Evolutionary conservation across 345 rosid species (phyloP).

Genomic region (Hevea brasiliensis): DNA sequence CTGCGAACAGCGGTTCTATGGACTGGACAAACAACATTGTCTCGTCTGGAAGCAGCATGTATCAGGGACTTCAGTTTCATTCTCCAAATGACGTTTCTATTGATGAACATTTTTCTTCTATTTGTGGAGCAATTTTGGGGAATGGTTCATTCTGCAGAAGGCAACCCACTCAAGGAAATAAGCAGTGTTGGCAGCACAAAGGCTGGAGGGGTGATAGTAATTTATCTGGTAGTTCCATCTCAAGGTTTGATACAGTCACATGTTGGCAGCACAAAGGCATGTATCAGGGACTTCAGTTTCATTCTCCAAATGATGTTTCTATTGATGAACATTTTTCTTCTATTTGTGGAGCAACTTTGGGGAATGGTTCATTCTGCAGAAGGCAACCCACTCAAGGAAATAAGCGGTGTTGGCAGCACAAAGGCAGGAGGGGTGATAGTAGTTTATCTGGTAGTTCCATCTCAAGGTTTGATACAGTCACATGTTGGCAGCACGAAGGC

Average conservation of each 20-base stretch:
- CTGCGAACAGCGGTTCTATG: neutral
- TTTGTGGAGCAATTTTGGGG: constrained; percentile 51
- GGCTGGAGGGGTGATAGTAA: constrained; percentile 23
- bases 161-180: constrained; percentile 37
- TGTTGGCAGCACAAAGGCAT: no score
- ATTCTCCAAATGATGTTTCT: neutral
- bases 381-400: constrained; percentile 41
- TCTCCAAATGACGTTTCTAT: neutral
- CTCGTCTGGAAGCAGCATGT: neutral
- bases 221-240: no score
- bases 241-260: neutral
- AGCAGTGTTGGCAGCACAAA: constrained; percentile 65
- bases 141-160: constrained; percentile 51
- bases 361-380: constrained; percentile 47
- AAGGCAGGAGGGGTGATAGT: constrained; percentile 23
- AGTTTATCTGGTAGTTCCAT: no score
- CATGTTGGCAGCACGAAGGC: no score
- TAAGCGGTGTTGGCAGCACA: constrained; percentile 65
- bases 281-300: neutral
- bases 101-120: constrained; percentile 1
- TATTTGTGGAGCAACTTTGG: constrained; percentile 51
- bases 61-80: neutral
- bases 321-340: constrained; percentile 1
- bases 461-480: neutral
- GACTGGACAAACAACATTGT: constrained; percentile 10